Evolutionary conservation across 768 basidiomycete genomes (phyloP), one percentile per base, ranked within the genome.

Genomic region (Lactarius indigo): DNA sequence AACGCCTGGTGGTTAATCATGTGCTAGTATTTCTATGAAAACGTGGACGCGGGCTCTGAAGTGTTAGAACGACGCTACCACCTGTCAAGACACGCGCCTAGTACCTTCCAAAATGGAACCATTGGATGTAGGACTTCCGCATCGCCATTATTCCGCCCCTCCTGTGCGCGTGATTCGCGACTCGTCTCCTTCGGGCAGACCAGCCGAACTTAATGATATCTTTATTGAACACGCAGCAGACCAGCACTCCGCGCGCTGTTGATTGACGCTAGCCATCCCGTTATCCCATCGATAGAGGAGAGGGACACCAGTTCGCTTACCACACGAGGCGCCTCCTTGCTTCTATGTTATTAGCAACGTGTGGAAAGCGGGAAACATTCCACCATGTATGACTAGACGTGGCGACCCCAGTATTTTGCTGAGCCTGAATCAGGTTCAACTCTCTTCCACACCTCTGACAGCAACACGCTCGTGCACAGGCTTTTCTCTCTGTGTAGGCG

Each of bases 281-380:
- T n/a, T 58, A 15, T 28, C 54, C 64, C n/a, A 62, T 57, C 60
- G 55, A 61, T 61, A n/a, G 31, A 56, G 28, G 55, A 59, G 37
- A 47, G 17, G 59, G 54, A 60, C 17, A 13, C 39, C 17, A 42
- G 9, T 10, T 26, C 59, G 59, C 56, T 57, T 62, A 66, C 47
- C 35, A 41, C 61, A 62, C 30, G 61, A 62, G 56, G 60, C 55
- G 26, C 28, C 50, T 50, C 28, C 44, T 23, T 41, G 31, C 37
- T 33, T 28, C 44, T 18, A 2, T 35, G 35, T 20, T n/a, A 58
- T 64, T 39, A 23, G 47, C 35, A 31, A 31, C 37, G 2, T 18
- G 13, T 59, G 2, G 28, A 37, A 30, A 56, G 42, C 15, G 18
- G 60, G 47, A 61, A 52, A 52, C 13, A 26, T 52, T 26, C 26